Percentiles rank a stretch among this genome's conserved stretches.
Evolutionary conservation across 202 grass and related monocot genomes (phyloP).

Genomic region (Dendrocalamus latiflorus): DNA sequence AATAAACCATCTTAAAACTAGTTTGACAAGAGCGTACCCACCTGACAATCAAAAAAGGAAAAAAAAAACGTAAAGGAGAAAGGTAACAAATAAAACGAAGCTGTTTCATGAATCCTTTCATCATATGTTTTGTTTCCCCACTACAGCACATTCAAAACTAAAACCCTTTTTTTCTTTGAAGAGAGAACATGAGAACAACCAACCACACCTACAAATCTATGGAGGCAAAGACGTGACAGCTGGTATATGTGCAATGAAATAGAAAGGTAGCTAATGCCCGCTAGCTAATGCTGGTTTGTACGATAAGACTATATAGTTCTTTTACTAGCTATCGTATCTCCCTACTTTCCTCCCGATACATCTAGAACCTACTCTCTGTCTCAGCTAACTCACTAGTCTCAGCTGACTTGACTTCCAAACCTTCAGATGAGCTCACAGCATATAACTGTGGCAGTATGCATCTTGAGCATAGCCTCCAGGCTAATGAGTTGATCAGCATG

Average conservation of each 20-base stretch:
- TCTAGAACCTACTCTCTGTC: conserved; percentile 9
- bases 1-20: not conserved
- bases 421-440: conserved; percentile 22
- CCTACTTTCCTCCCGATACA: not conserved
- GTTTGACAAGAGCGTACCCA: not conserved
- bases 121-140: not conserved
- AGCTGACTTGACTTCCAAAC: conserved; percentile 11
- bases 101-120: not conserved
- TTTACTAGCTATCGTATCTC: not conserved
- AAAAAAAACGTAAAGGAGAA: conserved; percentile 3
- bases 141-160: not conserved
- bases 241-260: not conserved
- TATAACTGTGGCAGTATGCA: not conserved
- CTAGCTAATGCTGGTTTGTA: too few relatives aligned
- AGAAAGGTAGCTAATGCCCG: not conserved
- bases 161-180: not conserved
- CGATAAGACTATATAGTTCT: not conserved
- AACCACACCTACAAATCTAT: not conserved
- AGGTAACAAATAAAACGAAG: conserved; percentile 7
- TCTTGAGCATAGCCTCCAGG: conserved; percentile 39
- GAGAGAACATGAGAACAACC: not conserved
- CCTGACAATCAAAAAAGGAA: conserved; percentile 13
- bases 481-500: conserved; percentile 32
- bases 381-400: conserved; percentile 1
- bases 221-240: not conserved